Evolutionary conservation across 2,329 filamentous ascomycete species (phyloP).

Genomic region (Botrytis galanthina): DNA sequence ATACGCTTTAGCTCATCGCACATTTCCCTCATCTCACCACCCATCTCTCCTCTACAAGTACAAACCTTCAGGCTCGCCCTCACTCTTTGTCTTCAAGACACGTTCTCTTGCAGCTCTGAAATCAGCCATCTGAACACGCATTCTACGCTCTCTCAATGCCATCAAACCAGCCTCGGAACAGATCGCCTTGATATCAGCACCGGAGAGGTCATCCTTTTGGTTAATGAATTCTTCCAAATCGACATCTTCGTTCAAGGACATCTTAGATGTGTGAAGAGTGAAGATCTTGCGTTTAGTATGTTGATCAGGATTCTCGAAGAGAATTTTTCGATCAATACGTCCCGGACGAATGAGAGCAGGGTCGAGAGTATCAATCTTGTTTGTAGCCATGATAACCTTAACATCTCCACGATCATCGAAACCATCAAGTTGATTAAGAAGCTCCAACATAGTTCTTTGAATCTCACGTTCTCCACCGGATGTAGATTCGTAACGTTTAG

Average conservation of each 20-base stretch:
- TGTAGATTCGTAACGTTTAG: slow-evolving; percentile 96
- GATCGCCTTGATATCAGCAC: slow-evolving; percentile 98
- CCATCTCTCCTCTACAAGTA: slow-evolving; percentile 69
- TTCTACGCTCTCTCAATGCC: slow-evolving; percentile 89
- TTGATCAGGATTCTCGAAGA: slow-evolving; percentile 69
- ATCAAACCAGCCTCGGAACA: slow-evolving; percentile 95
- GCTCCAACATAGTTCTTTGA: slow-evolving; percentile 96
- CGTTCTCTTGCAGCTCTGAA: slow-evolving; percentile 90
- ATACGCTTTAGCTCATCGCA: slow-evolving; percentile 24
- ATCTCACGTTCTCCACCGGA: slow-evolving; percentile 97
- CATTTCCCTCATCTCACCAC: slow-evolving; percentile 2
- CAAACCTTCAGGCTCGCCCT: slow-evolving; percentile 96
- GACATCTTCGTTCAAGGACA: slow-evolving; percentile 95
- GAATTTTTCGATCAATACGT: slow-evolving; percentile 97
- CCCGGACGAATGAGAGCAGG: slow-evolving; percentile 94
- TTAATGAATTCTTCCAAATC: slow-evolving; percentile 98
- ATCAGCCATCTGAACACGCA: slow-evolving; percentile 99
- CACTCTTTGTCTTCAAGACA: slow-evolving; percentile 96
- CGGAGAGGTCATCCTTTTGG: slow-evolving; percentile 95
- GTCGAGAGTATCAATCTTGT: slow-evolving; percentile 98
- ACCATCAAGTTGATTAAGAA: slow-evolving; percentile 96
- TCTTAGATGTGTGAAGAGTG: slow-evolving; percentile 95
- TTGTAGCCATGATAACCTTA: slow-evolving; percentile 99
- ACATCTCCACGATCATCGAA: slow-evolving; percentile 99
- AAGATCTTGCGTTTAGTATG: slow-evolving; percentile 98